Base-by-base conservation (phyloP, 2,329 filamentous ascomycete species). In the Calonectria pseudoreteaudii region DNA sequence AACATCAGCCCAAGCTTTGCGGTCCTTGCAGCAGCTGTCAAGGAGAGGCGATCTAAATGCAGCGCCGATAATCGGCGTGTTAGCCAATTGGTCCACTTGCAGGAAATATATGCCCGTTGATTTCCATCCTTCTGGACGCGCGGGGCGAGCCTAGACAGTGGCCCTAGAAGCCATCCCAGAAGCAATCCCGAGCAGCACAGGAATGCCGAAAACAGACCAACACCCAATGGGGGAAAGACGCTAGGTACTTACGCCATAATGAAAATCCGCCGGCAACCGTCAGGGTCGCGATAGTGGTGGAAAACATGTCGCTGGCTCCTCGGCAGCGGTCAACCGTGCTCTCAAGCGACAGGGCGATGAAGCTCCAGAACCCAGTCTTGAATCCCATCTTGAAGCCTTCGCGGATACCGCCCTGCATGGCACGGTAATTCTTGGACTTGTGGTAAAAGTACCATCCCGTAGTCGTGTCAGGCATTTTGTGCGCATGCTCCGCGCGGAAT, bases 401-500 rank as follows among this genome's bases (percentile, higher is more conserved):
- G 67, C 91, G 91, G 23, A 97, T 87, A 0, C 94, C 96, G 8
- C 94, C 94, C 28, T 94, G 90, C 80, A 94, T 93, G 66, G 94
- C 90, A 80, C 95, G 92, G 86, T 99, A 98, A 85, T 98, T 98
- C 85, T 98, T 98, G 83, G 92, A 95, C 86, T 98, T 98, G 88
- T 98, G 96, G 85, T 99, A 99, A n/a, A 98, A 91, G 83, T 96
- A 99, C 97, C 97, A 99, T 23, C 95, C 96, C 2, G 93, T 91
- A 31, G 94, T 93, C 1, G 93, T 93, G 4, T 91, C 92, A 26
- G 97, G 97, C 75, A 98, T 92, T 77, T 96, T 94, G 88, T 99
- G 97, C 1, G 97, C 95, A 82, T 99, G 98, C 86, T 99, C 97
- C 74, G 97, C 97, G 70, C 96, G 93, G 87, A 98, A 99, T 49